Evolutionary conservation across 2,329 filamentous ascomycete species (phyloP), one percentile per base, ranked within the genome.

Genomic region (Colletotrichum gigasporum): DNA sequence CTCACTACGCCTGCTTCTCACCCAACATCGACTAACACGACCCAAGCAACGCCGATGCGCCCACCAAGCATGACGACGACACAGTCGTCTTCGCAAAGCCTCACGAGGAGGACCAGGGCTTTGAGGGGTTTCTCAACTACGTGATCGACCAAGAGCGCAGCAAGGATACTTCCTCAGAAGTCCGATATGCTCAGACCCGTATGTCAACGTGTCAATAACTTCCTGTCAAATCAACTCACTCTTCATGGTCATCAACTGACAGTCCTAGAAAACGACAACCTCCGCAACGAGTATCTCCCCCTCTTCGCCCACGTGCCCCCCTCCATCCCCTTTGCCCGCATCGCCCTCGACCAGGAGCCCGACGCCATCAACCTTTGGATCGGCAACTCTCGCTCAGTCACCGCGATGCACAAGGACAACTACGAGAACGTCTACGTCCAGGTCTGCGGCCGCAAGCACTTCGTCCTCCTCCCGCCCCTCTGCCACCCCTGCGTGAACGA

Each of bases 391-490:
- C 82, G 81, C 35, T 91, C 89, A 24, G 82, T 86, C 1, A 94
- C 92, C 0, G 89, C 90, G 0, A 75, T 94, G 56, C 93, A 96
- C 78, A 91, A 91, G 71, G 93, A 96, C 77, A 91, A 91, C 71
- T 95, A 94, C 75, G 92, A 96, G 75, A 96, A 96, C 73, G 84
- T 96, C 0, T 96, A 94, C 74, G 90, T 93, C 1, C 92, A 95
- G 71, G 76, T 95, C 12, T 75, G 88, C 1, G 93, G 92, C 0
- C 78, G 79, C 59, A 96, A 96, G 74, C 87, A 91, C 69, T 96
- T 96, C 69, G 84, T 89, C 0, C 80, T 96, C 1, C 76, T 96
- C 1, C 90, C 92, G n/a, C 89, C 92, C 0, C 75, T 91, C 1
- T 91, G 88, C 66, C 85, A 89, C 68, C 82, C 90, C 0, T 91